These are phyloP conservation scores for Termitomyces sp. DNA, from an alignment of 768 basidiomycete genomes.

Conservation along the genomic window DNA sequence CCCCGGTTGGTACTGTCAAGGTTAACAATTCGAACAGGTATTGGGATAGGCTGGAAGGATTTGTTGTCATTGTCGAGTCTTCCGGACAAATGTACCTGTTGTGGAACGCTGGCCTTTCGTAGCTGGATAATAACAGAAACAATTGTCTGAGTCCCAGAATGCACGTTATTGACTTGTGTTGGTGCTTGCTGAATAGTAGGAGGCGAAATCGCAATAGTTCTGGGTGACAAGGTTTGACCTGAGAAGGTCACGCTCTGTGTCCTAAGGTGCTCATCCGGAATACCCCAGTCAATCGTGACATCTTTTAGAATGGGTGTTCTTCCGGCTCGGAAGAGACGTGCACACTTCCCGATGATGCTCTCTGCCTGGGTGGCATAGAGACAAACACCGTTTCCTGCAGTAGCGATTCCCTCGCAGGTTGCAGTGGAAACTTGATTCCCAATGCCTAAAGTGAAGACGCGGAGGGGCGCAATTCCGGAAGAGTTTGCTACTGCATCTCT, in stretches of 20 bases:
- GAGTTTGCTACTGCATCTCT: conserved; percentile 29
- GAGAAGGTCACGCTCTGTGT: conserved; percentile 17
- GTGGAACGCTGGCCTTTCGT: conserved; percentile 24
- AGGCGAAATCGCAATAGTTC: conserved; percentile 21
- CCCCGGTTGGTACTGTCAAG: conserved; percentile 28
- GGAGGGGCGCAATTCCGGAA: conserved; percentile 28
- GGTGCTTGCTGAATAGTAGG: conserved; percentile 35
- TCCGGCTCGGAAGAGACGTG: conserved; percentile 48
- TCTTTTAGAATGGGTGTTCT: conserved; percentile 41
- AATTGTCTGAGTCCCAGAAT: conserved; percentile 31
- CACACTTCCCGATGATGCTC: conserved; percentile 45
- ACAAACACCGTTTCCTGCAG: conserved; percentile 47
- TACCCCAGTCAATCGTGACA: conserved; percentile 49
- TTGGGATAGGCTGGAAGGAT: conserved; percentile 22
- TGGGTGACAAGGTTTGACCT: conserved; percentile 13
- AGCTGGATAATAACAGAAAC: conserved; percentile 31
- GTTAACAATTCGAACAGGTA: conserved; percentile 29
- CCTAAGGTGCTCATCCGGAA: conserved; percentile 22
- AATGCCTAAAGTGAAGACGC: conserved; percentile 59
- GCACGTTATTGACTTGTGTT: conserved; percentile 25
- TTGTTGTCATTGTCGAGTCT: conserved; percentile 29
- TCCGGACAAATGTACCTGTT: conserved; percentile 29
- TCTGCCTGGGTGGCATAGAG: conserved; percentile 44
- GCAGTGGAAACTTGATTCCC: conserved; percentile 46
- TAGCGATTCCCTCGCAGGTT: conserved; percentile 52